Evolutionary conservation across 163 green algal species (phyloP).

Genomic region (Coccomyxa subellipsoidea): DNA sequence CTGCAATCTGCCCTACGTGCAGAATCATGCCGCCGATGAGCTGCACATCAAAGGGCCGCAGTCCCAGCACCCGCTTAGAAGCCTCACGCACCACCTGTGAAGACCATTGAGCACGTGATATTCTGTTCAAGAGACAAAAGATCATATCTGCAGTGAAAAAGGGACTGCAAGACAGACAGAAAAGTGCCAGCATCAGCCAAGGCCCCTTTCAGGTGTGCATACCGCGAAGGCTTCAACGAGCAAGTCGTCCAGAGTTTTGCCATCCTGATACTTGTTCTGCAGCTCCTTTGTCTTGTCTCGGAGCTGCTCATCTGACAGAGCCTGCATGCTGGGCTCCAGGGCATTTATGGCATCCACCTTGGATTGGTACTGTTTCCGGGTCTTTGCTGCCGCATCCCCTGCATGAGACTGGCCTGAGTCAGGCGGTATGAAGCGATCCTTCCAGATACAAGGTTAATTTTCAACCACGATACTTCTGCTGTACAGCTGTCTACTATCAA

Average conservation of each 20-base stretch:
- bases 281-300: slow-evolving; percentile 81
- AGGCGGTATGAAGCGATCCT: background rate
- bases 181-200: too few species aligned
- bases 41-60: slow-evolving; percentile 98
- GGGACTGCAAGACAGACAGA: too few species aligned
- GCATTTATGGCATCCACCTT: slow-evolving; percentile 78
- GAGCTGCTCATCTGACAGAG: slow-evolving; percentile 84
- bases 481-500: too few species aligned
- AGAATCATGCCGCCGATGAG: slow-evolving; percentile 96
- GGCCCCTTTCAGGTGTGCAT: too few species aligned
- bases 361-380: slow-evolving; percentile 57
- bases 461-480: background rate
- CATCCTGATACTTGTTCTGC: slow-evolving; percentile 49
- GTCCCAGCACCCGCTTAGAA: slow-evolving; percentile 84
- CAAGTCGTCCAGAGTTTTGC: slow-evolving; percentile 77
- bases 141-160: too few species aligned
- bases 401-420: slow-evolving; percentile 7
- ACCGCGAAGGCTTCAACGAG: slow-evolving; percentile 90
- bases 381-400: slow-evolving; percentile 54
- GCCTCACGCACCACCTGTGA: slow-evolving; percentile 88
- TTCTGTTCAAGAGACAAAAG: background rate
- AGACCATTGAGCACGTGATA: background rate
- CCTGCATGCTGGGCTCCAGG: slow-evolving; percentile 70
- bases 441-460: background rate
- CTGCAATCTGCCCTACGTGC: slow-evolving; percentile 94